Conservation (phyloP, 768 basidiomycete genomes). For the Tricholoma bakamatsutake region DNA sequence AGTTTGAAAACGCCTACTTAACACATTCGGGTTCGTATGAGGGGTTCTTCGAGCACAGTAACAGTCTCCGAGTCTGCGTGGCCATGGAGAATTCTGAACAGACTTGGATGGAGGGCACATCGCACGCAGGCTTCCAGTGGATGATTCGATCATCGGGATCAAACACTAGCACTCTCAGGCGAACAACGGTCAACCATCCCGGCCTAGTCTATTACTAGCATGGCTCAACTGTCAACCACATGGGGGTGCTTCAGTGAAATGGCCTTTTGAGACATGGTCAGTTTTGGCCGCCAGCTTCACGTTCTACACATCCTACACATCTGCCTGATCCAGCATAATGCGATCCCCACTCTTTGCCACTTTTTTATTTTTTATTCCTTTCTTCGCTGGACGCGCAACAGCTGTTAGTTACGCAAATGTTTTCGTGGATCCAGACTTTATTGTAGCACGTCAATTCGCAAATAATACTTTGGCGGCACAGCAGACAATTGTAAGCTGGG, state of each 20-base stretch:
- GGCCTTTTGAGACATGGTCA: not conserved
- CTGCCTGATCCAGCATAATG: slow-evolving; percentile 18
- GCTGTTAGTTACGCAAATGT: slow-evolving; percentile 46
- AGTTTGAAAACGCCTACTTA: too few relatives aligned
- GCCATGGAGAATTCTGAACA: not conserved
- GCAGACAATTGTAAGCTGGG: slow-evolving; percentile 41
- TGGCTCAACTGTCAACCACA: not conserved
- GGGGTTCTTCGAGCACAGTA: too few relatives aligned
- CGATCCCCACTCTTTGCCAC: slow-evolving; percentile 24
- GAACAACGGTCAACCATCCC: too few relatives aligned
- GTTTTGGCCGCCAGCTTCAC: not conserved
- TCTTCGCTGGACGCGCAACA: slow-evolving; percentile 12
- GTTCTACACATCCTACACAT: not conserved
- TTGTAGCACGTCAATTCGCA: slow-evolving; percentile 36
- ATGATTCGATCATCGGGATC: too few relatives aligned
- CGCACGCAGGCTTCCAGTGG: too few relatives aligned
- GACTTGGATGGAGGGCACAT: not conserved
- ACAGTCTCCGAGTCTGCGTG: not conserved
- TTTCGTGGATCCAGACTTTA: slow-evolving; percentile 47
- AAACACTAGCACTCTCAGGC: too few relatives aligned
- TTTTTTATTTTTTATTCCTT: slow-evolving; percentile 14
- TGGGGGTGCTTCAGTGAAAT: not conserved
- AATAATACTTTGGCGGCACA: slow-evolving; percentile 40
- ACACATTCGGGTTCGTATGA: too few relatives aligned
- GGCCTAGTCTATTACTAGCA: not conserved